These are phyloP conservation scores for Lentinula sp. DNA, from an alignment of 768 basidiomycete species.

Conservation along the genomic window DNA sequence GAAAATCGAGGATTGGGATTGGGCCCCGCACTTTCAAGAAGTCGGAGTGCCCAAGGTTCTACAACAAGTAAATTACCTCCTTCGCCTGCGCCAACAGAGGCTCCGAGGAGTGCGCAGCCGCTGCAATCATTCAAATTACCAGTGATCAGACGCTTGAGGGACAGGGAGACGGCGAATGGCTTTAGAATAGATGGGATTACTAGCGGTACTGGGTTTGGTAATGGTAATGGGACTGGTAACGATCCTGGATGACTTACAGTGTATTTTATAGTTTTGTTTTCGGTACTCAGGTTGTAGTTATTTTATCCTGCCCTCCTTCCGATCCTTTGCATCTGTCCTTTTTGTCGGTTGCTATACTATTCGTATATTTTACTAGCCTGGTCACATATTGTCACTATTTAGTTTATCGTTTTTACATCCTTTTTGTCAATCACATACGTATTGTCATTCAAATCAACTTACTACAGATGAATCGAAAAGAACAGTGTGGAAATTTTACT, in stretches of 20 bases:
- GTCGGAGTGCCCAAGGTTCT: slow-evolving; percentile 47
- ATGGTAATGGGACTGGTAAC: background rate
- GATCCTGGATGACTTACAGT: slow-evolving; percentile 11
- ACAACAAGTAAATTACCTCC: slow-evolving; percentile 31
- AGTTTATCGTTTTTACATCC: background rate
- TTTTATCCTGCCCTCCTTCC: background rate
- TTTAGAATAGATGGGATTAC: background rate
- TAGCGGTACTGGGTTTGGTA: background rate
- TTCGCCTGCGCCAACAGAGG: slow-evolving; percentile 26
- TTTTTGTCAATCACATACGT: slow-evolving; percentile 1
- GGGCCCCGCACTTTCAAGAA: slow-evolving; percentile 51
- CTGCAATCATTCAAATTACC: slow-evolving; percentile 42
- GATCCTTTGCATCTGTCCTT: background rate
- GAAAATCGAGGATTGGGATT: slow-evolving; percentile 36
- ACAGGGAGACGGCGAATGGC: slow-evolving; percentile 1
- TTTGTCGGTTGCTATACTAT: slow-evolving; percentile 3
- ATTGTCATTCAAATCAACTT: background rate
- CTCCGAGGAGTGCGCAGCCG: slow-evolving; percentile 50
- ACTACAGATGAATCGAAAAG: background rate
- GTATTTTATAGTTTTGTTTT: background rate
- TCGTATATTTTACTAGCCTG: background rate
- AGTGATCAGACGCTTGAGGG: slow-evolving; percentile 7
- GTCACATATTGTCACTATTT: background rate
- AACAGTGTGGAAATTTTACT: background rate
- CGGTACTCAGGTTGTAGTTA: background rate